Base-by-base conservation (phyloP, 2,329 filamentous ascomycete species). In the Tolypocladium tundrense region DNA sequence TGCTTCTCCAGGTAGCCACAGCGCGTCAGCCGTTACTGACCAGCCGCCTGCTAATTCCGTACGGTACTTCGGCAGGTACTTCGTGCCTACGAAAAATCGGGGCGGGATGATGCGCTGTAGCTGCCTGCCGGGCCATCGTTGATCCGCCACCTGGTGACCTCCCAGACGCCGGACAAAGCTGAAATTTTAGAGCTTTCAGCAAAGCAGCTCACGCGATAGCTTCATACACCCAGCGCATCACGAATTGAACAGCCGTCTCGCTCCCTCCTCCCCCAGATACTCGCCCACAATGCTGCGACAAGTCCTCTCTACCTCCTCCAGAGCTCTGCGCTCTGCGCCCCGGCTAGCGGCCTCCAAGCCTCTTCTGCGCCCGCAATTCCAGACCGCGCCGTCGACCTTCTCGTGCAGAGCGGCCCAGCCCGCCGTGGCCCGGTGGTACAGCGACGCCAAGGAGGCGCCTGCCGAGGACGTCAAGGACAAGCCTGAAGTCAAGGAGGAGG, bases 381-480 rank as follows among this genome's bases (percentile, higher is more conserved):
- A 69, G 65, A 66, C 64, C 54, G 60, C 63, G 61, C 69, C 72
- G 61, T 64, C 72, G 61, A 62, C 70, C 59, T 64, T 69, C 67
- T 67, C 72, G 63, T 60, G 71, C 67, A 70, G 73, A 66, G 65
- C 70, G 11, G 63, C 68, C 57, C 74, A 70, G 59, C 74, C 71
- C 39, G 62, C 68, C 16, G 61, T 62, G 19, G 64, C 66, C 59
- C 72, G 78, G 68, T 80, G 77, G 77, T 81, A 80, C 67, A 80
- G 79, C 69, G 77, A 79, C 59, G 64, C 72, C 42, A 76, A 75
- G 65, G 70, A 75, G 58, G 63, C 72, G 43, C 43, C 67, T 16
- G 60, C 69, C n/a, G 53, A 63, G 54, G 55, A 55, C n/a, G 58
- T 60, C 2, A 68, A 71, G 16, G 45, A 58, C 16, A 21, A 53